A percentile compares a stretch with the other conserved stretches of the same genome.
Conservation (phyloP, 73 alveolate genomes). For the Blepharisma japonicum region DNA sequence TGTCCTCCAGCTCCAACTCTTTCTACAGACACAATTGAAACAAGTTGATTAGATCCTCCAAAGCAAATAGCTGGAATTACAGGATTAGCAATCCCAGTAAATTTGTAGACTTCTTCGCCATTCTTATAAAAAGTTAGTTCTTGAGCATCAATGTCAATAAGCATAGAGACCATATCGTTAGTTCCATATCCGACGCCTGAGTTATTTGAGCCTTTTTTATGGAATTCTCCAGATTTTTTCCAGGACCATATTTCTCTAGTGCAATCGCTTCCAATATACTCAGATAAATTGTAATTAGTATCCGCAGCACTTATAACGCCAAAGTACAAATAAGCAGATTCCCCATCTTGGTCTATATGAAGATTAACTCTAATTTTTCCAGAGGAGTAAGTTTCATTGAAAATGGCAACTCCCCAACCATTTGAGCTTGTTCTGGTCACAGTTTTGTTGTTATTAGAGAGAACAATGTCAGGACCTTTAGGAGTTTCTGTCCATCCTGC, state of each 20-base stretch:
- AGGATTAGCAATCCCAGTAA: slow-evolving; percentile 6
- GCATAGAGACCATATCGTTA: not conserved
- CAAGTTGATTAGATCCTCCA: slow-evolving; percentile 21
- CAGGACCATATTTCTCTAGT: slow-evolving; percentile 5
- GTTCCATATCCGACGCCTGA: not conserved
- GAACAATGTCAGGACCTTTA: slow-evolving; percentile 30
- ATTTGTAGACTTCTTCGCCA: not conserved
- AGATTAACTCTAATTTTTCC: not conserved
- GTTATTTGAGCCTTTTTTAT: not conserved
- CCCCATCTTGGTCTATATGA: slow-evolving; percentile 15
- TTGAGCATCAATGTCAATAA: not conserved
- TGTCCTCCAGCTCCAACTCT: not conserved
- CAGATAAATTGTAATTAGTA: not conserved
- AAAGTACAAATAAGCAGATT: slow-evolving; percentile 5
- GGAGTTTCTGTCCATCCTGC: slow-evolving; percentile 11
- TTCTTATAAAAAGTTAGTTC: not conserved
- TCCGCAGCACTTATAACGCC: not conserved
- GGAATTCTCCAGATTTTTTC: slow-evolving; percentile 28
- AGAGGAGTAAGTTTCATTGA: not conserved
- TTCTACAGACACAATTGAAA: not conserved
- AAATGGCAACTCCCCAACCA: slow-evolving; percentile 22
- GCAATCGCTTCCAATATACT: not conserved
- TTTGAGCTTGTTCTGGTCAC: slow-evolving; percentile 27
- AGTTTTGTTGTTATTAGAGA: not conserved
- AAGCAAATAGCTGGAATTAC: slow-evolving; percentile 20